A percentile compares a stretch with the other conserved stretches of the same genome.
Evolutionary conservation across 139 green algal species (phyloP).

Genomic region (Parachlorella kessleri): DNA sequence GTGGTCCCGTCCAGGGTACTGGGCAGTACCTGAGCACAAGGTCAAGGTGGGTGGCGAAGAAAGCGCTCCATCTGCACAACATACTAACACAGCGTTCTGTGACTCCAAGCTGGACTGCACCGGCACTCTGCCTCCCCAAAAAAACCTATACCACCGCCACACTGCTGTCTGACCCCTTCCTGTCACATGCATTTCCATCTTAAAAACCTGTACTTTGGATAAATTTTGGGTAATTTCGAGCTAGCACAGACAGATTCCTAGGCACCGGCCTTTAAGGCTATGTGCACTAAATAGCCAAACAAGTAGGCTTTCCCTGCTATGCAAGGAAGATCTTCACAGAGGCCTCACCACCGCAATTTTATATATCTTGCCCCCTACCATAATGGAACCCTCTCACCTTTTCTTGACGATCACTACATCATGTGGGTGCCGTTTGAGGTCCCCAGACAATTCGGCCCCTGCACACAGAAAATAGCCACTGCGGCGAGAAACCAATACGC

Average conservation of each 20-base stretch:
- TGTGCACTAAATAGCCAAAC: no score
- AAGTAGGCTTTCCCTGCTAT: no score
- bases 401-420: constrained; percentile 70
- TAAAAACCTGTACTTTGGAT: no score
- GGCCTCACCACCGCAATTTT: no score
- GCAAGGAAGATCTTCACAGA: no score
- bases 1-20: no score
- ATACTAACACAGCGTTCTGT: background rate
- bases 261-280: no score
- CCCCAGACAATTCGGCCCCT: constrained; percentile 52
- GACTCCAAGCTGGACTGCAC: background rate
- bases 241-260: no score
- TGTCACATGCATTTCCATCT: background rate
- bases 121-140: background rate
- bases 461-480: background rate
- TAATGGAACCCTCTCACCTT: no score
- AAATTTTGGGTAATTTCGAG: no score
- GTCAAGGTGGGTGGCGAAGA: constrained; percentile 69
- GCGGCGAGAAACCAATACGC: background rate
- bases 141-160: background rate
- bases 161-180: background rate
- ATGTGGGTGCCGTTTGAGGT: constrained; percentile 27
- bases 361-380: no score
- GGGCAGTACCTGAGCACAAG: constrained; percentile 64
- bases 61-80: constrained; percentile 41